These are phyloP conservation scores for Aspergillus fischeri DNA, from an alignment of 2,329 filamentous ascomycete species.

Conservation along the genomic window DNA sequence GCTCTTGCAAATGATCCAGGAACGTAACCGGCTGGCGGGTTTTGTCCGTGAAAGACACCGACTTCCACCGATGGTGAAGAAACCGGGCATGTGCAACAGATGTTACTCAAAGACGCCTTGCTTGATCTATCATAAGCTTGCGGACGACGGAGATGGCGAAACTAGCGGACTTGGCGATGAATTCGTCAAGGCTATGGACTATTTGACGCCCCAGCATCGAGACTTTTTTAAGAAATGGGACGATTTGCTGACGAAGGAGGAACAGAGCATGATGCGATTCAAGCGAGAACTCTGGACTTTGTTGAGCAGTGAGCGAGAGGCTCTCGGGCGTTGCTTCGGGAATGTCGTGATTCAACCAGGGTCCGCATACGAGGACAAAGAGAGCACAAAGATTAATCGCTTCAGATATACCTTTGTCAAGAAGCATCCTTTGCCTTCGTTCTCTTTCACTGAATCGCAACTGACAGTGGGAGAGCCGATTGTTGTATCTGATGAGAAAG, in stretches of 20 bases:
- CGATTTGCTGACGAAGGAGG: slow-evolving; percentile 84
- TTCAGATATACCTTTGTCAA: slow-evolving; percentile 85
- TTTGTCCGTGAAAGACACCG: slow-evolving; percentile 78
- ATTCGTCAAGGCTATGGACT: slow-evolving; percentile 75
- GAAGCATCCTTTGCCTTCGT: slow-evolving; percentile 54
- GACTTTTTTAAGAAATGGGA: slow-evolving; percentile 96
- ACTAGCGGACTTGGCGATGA: slow-evolving; percentile 75
- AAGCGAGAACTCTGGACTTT: slow-evolving; percentile 94
- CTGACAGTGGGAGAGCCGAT: slow-evolving; percentile 83
- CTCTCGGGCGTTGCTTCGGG: slow-evolving; percentile 82
- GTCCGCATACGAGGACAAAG: slow-evolving; percentile 64
- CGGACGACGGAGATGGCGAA: slow-evolving; percentile 77
- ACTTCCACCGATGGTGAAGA: slow-evolving; percentile 81
- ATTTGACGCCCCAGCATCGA: slow-evolving; percentile 69
- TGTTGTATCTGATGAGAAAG: slow-evolving; percentile 92
- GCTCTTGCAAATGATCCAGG: slow-evolving; percentile 92
- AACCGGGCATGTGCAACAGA: slow-evolving; percentile 72
- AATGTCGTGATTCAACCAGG: slow-evolving; percentile 79
- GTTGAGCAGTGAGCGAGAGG: slow-evolving; percentile 82
- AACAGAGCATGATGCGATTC: slow-evolving; percentile 82
- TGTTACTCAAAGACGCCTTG: slow-evolving; percentile 91
- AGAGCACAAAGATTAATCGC: slow-evolving; percentile 80
- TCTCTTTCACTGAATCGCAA: slow-evolving; percentile 90
- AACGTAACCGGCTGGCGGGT: slow-evolving; percentile 83
- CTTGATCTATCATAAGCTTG: slow-evolving; percentile 88